Conservation (phyloP, 768 basidiomycete species). For the Kwoniella dendrophila region DNA sequence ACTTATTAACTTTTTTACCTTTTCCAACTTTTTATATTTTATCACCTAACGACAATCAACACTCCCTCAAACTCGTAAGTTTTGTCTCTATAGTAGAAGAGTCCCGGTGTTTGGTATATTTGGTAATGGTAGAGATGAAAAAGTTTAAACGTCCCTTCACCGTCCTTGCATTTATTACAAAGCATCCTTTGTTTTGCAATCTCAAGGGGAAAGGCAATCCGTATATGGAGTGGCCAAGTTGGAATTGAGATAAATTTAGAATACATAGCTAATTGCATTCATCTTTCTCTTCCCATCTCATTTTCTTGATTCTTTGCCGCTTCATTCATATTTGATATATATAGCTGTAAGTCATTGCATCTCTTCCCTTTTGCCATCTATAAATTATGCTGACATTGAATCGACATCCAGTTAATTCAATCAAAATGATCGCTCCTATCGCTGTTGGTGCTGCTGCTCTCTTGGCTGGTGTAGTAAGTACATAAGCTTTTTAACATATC, state of each 20-base stretch:
- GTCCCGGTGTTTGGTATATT: no score
- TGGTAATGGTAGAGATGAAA: no score
- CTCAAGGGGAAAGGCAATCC: no score
- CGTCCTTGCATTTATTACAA: no score
- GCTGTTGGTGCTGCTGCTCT: slow-evolving; percentile 33
- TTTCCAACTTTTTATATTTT: background rate
- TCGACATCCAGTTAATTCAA: background rate
- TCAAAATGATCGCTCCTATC: slow-evolving; percentile 30
- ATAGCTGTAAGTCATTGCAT: background rate
- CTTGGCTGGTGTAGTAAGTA: slow-evolving; percentile 39
- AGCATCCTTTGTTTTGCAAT: no score
- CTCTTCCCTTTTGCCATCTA: background rate
- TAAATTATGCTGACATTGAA: background rate
- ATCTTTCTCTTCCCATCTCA: no score
- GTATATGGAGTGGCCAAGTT: no score
- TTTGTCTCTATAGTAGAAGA: no score
- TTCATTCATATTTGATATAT: background rate
- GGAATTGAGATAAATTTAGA: no score
- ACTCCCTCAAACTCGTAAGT: slow-evolving; percentile 5
- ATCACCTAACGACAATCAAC: background rate
- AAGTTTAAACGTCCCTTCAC: no score
- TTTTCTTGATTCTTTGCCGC: no score
- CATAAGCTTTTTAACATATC: background rate
- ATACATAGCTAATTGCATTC: no score
- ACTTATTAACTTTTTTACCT: background rate